A percentile compares a stretch with the other conserved stretches of the same genome.
These are phyloP conservation scores for Paspalum vaginatum DNA, from an alignment of 176 grass and related monocot species.

Conservation along the genomic window DNA sequence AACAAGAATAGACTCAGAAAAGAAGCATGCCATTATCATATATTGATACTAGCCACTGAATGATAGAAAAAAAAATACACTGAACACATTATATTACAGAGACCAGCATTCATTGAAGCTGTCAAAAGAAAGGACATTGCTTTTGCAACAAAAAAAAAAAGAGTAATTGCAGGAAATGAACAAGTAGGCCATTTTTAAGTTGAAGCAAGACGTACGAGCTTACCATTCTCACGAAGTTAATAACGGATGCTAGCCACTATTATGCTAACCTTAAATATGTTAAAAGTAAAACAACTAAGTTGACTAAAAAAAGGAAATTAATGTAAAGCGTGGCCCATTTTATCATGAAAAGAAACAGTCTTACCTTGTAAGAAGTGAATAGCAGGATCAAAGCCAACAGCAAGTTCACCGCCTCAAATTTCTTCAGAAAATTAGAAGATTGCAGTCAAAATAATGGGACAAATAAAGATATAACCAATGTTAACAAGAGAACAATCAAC, in stretches of 20 bases:
- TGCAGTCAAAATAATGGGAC: constrained; percentile 25
- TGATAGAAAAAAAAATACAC: background rate
- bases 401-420: constrained; percentile 94
- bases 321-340: constrained; percentile 24
- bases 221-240: constrained; percentile 32
- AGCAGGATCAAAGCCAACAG: constrained; percentile 84
- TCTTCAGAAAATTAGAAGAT: constrained; percentile 57
- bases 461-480: constrained; percentile 14
- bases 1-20: background rate
- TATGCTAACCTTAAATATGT: constrained; percentile 10
- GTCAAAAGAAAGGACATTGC: background rate
- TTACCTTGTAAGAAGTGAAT: constrained; percentile 95
- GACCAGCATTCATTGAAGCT: constrained; percentile 5
- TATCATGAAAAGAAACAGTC: constrained; percentile 19
- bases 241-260: background rate
- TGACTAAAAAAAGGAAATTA: background rate
- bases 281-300: constrained; percentile 11
- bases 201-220: background rate
- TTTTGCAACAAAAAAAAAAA: constrained; percentile 35
- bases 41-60: constrained; percentile 8
- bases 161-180: constrained; percentile 7
- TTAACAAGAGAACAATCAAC: constrained; percentile 46
- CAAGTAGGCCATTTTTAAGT: constrained; percentile 18
- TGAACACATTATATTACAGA: background rate
- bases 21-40: background rate